A percentile compares a stretch with the other conserved stretches of the same genome.
These are phyloP conservation scores for Calcarisporium arbuscula DNA, from an alignment of 2,329 filamentous ascomycete species.

Conservation along the genomic window DNA sequence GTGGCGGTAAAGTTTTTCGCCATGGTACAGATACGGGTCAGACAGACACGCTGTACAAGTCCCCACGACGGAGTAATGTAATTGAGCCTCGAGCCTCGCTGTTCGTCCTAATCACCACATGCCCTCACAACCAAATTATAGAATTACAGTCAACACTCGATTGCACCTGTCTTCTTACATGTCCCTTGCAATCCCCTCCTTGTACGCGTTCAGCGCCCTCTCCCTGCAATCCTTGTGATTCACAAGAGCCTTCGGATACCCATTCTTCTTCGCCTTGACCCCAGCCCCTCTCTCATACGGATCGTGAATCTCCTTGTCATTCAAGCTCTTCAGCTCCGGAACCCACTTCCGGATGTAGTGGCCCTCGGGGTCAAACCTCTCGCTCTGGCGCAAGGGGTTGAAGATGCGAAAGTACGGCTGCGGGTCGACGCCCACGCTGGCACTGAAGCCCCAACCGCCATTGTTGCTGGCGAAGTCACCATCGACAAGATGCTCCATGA, in stretches of 20 bases:
- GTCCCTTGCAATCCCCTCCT: constrained; percentile 36
- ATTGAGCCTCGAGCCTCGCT: too few relatives aligned
- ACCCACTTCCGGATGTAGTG: constrained; percentile 81
- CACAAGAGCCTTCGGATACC: constrained; percentile 71
- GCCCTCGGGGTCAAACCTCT: constrained; percentile 76
- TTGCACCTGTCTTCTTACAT: constrained; percentile 16
- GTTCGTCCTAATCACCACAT: too few relatives aligned
- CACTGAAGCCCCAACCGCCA: constrained; percentile 50
- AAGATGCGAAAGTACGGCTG: constrained; percentile 91
- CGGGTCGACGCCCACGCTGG: constrained; percentile 69
- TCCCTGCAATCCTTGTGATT: constrained; percentile 65
- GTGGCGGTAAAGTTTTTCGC: constrained; percentile 47
- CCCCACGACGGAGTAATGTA: too few relatives aligned
- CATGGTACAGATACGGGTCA: constrained; percentile 63
- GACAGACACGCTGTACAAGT: too few relatives aligned
- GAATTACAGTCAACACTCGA: not conserved
- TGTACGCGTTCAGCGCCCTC: constrained; percentile 63
- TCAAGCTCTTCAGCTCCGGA: constrained; percentile 60
- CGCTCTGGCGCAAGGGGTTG: constrained; percentile 76
- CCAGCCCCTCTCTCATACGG: constrained; percentile 64
- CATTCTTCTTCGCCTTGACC: constrained; percentile 52
- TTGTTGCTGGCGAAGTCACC: constrained; percentile 78
- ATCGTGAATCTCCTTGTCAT: constrained; percentile 70
- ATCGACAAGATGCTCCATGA: constrained; percentile 76
- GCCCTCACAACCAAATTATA: too few relatives aligned